phyloP scores from a whole-genome alignment of 805 yeast species.

The Candida gorgasii region DNA sequence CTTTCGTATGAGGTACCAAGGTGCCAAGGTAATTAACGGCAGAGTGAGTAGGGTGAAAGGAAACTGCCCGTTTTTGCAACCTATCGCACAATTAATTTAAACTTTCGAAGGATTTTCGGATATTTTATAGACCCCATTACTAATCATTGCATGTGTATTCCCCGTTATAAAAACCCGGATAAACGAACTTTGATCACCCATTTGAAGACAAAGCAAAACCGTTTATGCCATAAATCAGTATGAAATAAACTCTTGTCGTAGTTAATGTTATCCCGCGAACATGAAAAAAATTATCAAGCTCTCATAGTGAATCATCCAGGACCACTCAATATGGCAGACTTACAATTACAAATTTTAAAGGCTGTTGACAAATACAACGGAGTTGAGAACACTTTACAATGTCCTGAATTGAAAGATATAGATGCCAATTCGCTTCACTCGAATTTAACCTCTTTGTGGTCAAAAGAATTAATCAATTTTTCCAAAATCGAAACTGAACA shows the following conservation, averaged over 20 bases:
- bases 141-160: too few species aligned
- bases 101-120: too few species aligned
- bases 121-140: too few species aligned
- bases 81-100: background rate
- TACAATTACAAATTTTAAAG: slow-evolving; percentile 64
- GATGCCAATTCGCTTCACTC: slow-evolving; percentile 70
- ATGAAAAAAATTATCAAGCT: slow-evolving; percentile 9
- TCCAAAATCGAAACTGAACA: slow-evolving; percentile 70
- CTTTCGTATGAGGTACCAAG: too few species aligned
- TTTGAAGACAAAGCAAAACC: background rate
- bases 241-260: background rate
- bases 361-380: slow-evolving; percentile 56
- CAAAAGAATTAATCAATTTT: slow-evolving; percentile 78
- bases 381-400: slow-evolving; percentile 66
- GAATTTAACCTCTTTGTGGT: slow-evolving; percentile 83
- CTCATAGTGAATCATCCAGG: background rate
- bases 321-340: slow-evolving; percentile 55
- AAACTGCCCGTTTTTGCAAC: background rate
- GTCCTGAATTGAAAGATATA: slow-evolving; percentile 57
- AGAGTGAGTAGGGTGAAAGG: too few species aligned
- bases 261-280: slow-evolving; percentile 4
- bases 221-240: background rate
- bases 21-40: too few species aligned
- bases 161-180: too few species aligned
- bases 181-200: too few species aligned